phyloP scores from a whole-genome alignment of 306 rosid genomes.

The Fragaria vesca region DNA sequence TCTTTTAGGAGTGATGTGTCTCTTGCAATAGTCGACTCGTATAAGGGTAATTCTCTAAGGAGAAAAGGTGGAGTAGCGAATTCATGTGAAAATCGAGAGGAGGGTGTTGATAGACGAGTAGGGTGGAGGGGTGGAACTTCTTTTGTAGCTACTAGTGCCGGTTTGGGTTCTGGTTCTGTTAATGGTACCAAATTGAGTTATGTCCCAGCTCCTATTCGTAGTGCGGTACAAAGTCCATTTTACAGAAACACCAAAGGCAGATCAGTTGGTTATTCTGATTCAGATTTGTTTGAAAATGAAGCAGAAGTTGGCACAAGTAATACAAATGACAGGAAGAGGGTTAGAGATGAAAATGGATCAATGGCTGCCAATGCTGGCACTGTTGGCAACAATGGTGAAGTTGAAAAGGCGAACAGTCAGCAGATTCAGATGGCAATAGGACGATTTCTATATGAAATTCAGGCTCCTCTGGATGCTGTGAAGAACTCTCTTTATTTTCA shows the following conservation, averaged over 20 bases:
- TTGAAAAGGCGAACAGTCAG: conserved; percentile 27
- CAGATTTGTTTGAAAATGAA: conserved; percentile 14
- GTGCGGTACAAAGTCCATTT: not conserved
- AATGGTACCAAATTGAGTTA: conserved; percentile 6
- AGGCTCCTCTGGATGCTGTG: conserved; percentile 66
- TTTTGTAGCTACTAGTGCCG: not conserved
- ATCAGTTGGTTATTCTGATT: not conserved
- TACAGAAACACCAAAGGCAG: not conserved
- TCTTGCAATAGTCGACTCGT: not conserved
- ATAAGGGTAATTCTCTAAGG: not conserved
- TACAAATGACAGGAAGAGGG: conserved; percentile 20
- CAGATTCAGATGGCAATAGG: conserved; percentile 63
- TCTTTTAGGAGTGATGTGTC: not conserved
- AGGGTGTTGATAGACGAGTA: not conserved
- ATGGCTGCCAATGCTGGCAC: conserved; percentile 16
- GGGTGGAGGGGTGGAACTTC: conserved; percentile 6
- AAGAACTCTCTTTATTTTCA: conserved; percentile 63
- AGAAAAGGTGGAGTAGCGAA: not conserved
- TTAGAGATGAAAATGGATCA: conserved; percentile 6
- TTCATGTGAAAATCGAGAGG: not conserved
- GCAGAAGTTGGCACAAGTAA: conserved; percentile 16
- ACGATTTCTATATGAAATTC: conserved; percentile 67
- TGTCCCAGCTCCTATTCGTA: conserved; percentile 6
- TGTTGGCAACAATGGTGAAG: not conserved
- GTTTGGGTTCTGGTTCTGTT: conserved; percentile 11